These are phyloP conservation scores for Candida sp. DNA, from an alignment of 1,139 yeast genomes.

Conservation along the genomic window DNA sequence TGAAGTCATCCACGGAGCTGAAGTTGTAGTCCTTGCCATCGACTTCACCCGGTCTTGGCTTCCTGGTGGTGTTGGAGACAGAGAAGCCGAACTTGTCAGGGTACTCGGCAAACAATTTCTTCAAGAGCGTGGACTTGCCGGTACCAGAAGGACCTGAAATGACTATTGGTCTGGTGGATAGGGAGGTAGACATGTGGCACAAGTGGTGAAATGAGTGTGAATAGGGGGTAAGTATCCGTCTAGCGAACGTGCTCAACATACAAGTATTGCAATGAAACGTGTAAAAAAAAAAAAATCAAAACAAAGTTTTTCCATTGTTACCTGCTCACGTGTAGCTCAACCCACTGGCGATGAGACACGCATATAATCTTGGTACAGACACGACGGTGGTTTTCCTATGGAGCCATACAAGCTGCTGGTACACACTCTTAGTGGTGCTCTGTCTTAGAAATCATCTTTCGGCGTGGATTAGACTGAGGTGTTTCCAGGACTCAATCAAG, in stretches of 20 bases:
- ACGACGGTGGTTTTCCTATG: too few species aligned
- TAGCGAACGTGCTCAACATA: background rate
- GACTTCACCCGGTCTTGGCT: constrained; percentile 90
- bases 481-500: too few species aligned
- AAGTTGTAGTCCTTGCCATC: constrained; percentile 93
- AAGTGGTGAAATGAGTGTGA: constrained; percentile 1
- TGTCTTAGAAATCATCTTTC: too few species aligned
- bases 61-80: constrained; percentile 92
- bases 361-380: too few species aligned
- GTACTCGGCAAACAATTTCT: constrained; percentile 86
- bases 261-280: background rate
- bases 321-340: too few species aligned
- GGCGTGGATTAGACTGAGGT: too few species aligned
- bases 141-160: constrained; percentile 98
- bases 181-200: background rate
- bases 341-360: too few species aligned
- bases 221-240: background rate
- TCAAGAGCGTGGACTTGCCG: constrained; percentile 93
- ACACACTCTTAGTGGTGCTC: too few species aligned
- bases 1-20: constrained; percentile 77
- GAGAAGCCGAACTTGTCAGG: constrained; percentile 94
- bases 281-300: background rate
- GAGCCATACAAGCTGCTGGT: too few species aligned
- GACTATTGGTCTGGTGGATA: constrained; percentile 72
- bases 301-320: background rate